Conservation (phyloP, 305 asterid species). For the Ajuga reptans region DNA sequence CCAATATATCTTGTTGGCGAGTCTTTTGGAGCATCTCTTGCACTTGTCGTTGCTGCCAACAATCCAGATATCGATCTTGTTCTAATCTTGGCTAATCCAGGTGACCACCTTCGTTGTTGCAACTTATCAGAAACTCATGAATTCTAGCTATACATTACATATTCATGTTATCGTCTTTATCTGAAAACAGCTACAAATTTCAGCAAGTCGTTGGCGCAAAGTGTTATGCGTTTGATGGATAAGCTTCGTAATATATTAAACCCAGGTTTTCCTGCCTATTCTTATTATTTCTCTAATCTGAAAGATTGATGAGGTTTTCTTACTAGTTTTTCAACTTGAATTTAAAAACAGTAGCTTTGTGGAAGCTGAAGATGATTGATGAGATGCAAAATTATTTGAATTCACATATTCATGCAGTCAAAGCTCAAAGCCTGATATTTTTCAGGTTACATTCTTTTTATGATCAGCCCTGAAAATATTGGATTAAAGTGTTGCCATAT, state of each 20-base stretch:
- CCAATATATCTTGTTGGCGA: too few species aligned
- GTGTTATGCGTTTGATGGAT: constrained; percentile 25
- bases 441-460: constrained; percentile 28
- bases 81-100: too few species aligned
- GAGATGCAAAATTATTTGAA: constrained; percentile 35
- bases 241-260: constrained; percentile 26
- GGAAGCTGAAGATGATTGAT: constrained; percentile 45
- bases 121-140: background rate
- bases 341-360: constrained; percentile 33
- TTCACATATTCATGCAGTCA: constrained; percentile 44
- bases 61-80: too few species aligned
- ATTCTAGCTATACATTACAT: background rate
- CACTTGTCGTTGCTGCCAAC: too few species aligned
- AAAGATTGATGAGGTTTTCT: too few species aligned
- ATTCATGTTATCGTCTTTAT: too few species aligned
- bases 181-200: constrained; percentile 43
- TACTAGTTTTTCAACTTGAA: constrained; percentile 11
- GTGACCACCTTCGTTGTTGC: background rate
- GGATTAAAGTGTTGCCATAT: background rate
- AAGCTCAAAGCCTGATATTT: constrained; percentile 40
- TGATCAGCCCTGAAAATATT: background rate
- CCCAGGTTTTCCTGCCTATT: too few species aligned
- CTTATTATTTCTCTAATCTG: too few species aligned
- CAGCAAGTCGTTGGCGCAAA: constrained; percentile 30
- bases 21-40: too few species aligned